Base-by-base conservation (phyloP, 345 rosid species). In the Gossypium longicalyx region DNA sequence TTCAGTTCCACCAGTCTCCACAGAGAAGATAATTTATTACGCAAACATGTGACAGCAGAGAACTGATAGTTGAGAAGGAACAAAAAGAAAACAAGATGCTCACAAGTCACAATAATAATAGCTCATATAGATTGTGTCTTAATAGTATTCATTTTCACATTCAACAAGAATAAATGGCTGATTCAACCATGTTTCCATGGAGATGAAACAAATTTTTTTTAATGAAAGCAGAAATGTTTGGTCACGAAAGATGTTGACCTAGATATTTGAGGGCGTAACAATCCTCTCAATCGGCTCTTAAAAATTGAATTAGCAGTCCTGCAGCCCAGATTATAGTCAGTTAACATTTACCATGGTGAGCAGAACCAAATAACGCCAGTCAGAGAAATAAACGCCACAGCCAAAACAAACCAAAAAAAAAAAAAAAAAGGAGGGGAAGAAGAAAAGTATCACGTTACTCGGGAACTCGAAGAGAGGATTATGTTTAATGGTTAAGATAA, bases 221-320 rank as follows among this genome's bases (percentile, higher is more conserved):
- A 61, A 38, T n/a, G 56, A 61, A 73, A 60, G 12, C 16, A 23
- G 4, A 79, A 51, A 80, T 66, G 63, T 67, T 64, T 43, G 81
- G 77, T 76, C 82, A 78, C 73, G 78, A 85, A 82, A 81, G 86
- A 83, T 83, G 75, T 75, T 83, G 77, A 86, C 89, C 87, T 86
- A 88, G 79, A 82, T 67, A 78, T 56, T 84, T 80, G 88, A 81
- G 82, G 84, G 81, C 82, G 83, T 78, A 77, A 76, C 78, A 70
- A 76, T 81, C 56, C 73, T 84, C 85, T 84, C 87, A 82, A 87
- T 80, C 90, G 82, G 85, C 89, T 81, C 86, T 84, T 87, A 81
- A 82, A 82, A 85, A 77, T 78, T 77, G 86, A 78, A 77, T 69
- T 76, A 67, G 67, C 47, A 84, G 70, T 80, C 89, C 89, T 89